A percentile compares a stretch with the other conserved stretches of the same genome.
These are phyloP conservation scores for Tarenaya hassleriana DNA, from an alignment of 345 rosid genomes.

Conservation along the genomic window DNA sequence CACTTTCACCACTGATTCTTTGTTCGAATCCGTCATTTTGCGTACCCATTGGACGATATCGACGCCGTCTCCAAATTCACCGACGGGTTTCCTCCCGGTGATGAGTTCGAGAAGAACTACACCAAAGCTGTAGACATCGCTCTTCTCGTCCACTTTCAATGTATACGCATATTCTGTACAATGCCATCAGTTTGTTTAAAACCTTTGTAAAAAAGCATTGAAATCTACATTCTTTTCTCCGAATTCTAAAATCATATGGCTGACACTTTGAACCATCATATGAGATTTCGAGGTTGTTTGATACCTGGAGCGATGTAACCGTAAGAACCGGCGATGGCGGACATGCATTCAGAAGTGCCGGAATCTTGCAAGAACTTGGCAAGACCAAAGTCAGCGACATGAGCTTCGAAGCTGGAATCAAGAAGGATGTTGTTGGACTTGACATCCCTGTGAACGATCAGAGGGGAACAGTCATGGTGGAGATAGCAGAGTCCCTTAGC, in stretches of 20 bases:
- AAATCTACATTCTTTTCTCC: too few relatives aligned
- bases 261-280: too few relatives aligned
- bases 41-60: slow-evolving; percentile 96
- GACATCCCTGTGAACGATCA: slow-evolving; percentile 78
- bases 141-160: slow-evolving; percentile 88
- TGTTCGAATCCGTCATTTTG: slow-evolving; percentile 70
- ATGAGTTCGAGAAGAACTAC: slow-evolving; percentile 81
- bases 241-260: too few relatives aligned
- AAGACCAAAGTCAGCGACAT: slow-evolving; percentile 88
- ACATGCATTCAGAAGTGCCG: slow-evolving; percentile 84
- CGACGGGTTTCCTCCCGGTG: slow-evolving; percentile 75
- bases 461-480: slow-evolving; percentile 73
- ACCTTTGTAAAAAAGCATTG: too few relatives aligned
- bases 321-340: slow-evolving; percentile 91
- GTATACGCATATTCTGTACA: slow-evolving; percentile 85
- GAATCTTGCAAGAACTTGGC: slow-evolving; percentile 85
- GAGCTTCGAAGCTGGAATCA: slow-evolving; percentile 70
- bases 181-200: too few relatives aligned
- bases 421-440: slow-evolving; percentile 80
- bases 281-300: background rate
- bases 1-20: slow-evolving; percentile 69
- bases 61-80: slow-evolving; percentile 92
- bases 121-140: slow-evolving; percentile 91
- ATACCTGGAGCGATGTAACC: slow-evolving; percentile 90
- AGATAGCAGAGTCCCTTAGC: slow-evolving; percentile 82